A percentile compares a stretch with the other conserved stretches of the same genome.
These are phyloP conservation scores for Irpex sp. DNA, from an alignment of 1,284 basidiomycete genomes.

Conservation along the genomic window DNA sequence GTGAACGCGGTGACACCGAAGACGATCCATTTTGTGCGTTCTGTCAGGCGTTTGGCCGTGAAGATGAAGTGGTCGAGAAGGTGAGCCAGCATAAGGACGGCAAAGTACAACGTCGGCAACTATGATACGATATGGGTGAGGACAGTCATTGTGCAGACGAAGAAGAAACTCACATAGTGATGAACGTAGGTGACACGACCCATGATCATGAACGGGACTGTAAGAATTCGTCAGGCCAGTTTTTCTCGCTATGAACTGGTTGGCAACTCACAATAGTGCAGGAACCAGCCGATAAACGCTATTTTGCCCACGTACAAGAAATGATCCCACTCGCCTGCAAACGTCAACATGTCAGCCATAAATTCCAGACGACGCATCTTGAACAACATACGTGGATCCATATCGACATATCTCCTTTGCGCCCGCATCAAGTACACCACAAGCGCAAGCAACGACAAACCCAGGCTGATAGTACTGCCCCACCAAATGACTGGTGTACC, in stretches of 20 bases:
- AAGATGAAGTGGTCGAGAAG: constrained; percentile 93
- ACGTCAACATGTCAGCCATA: not conserved
- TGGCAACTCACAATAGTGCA: constrained; percentile 77
- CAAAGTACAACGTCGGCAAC: constrained; percentile 95
- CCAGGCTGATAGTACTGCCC: constrained; percentile 70
- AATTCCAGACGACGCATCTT: not conserved
- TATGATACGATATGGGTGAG: constrained; percentile 33
- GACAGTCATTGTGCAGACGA: not conserved
- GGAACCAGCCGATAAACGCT: constrained; percentile 87
- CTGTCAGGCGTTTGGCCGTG: constrained; percentile 60
- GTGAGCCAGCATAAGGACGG: constrained; percentile 89
- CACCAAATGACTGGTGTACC: constrained; percentile 95
- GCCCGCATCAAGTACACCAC: constrained; percentile 76
- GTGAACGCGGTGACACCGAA: constrained; percentile 62
- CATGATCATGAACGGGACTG: constrained; percentile 96
- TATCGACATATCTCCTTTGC: constrained; percentile 90
- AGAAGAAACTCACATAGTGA: constrained; percentile 63
- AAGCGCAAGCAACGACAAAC: constrained; percentile 52
- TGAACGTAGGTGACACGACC: constrained; percentile 90
- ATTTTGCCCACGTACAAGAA: constrained; percentile 93
- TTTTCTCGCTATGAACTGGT: no score
- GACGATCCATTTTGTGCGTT: constrained; percentile 63
- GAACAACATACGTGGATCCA: constrained; percentile 68
- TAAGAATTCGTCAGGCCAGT: not conserved
- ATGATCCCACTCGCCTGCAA: constrained; percentile 84